phyloP scores from a whole-genome alignment of 2,329 filamentous ascomycete genomes.

The Scedosporium dehoogii region DNA sequence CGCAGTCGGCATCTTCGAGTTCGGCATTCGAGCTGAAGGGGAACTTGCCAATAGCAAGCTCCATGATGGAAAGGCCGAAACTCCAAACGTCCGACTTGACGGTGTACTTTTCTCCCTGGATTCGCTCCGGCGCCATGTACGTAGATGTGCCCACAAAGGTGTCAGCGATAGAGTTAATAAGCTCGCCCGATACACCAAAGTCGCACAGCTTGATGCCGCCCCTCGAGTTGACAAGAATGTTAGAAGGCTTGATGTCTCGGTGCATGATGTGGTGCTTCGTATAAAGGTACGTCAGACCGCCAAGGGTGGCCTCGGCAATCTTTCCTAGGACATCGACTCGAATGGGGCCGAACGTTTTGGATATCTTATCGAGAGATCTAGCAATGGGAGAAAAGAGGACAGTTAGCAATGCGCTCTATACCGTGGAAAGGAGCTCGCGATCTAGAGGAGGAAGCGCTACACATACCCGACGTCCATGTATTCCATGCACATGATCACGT shows the following conservation, averaged over 20 bases:
- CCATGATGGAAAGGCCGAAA: constrained; percentile 91
- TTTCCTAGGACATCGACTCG: constrained; percentile 95
- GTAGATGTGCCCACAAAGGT: constrained; percentile 98
- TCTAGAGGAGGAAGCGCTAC: background rate
- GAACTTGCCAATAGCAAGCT: constrained; percentile 93
- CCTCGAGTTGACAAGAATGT: constrained; percentile 89
- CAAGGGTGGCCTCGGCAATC: constrained; percentile 91
- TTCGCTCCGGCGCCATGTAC: constrained; percentile 98
- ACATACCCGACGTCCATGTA: constrained; percentile 97
- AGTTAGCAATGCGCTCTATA: background rate
- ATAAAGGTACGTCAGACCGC: constrained; percentile 90
- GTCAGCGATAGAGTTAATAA: constrained; percentile 95
- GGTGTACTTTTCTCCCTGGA: constrained; percentile 92
- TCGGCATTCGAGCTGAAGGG: constrained; percentile 74
- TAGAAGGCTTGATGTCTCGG: constrained; percentile 96
- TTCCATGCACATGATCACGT: constrained; percentile 99
- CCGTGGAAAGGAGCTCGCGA: background rate
- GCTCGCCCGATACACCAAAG: constrained; percentile 95
- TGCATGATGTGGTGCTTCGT: constrained; percentile 97
- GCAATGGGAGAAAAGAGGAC: background rate
- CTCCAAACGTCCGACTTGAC: constrained; percentile 99
- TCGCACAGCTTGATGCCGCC: constrained; percentile 96
- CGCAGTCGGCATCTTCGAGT: constrained; percentile 63
- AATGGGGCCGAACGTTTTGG: constrained; percentile 87
- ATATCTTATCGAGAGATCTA: constrained; percentile 87